Conservation (phyloP, 345 rosid species). For the Conringia planisiliqua region DNA sequence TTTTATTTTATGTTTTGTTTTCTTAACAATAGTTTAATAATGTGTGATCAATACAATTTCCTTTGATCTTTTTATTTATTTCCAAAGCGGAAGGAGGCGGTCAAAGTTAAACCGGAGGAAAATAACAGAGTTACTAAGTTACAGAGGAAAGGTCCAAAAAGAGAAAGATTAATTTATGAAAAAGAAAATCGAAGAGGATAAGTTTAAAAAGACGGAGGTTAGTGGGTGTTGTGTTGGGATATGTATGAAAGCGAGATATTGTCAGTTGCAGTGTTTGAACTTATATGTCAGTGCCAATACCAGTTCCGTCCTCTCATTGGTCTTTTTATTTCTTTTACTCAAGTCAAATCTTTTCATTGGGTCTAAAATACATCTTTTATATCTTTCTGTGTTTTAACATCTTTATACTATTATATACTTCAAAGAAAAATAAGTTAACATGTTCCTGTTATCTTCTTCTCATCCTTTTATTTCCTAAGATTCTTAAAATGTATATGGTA, state of each 20-base stretch:
- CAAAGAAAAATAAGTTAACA: neutral
- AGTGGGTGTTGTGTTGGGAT: constrained; percentile 28
- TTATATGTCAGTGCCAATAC: constrained; percentile 24
- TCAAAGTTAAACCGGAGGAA: constrained; percentile 14
- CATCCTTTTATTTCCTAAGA: neutral
- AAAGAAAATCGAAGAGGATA: constrained; percentile 6
- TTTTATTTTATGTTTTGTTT: neutral
- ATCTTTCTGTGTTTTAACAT: neutral
- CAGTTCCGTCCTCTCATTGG: constrained; percentile 11
- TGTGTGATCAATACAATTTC: neutral
- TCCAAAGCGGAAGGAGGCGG: constrained; percentile 3
- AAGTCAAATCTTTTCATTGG: neutral
- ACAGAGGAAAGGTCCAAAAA: constrained; percentile 25
- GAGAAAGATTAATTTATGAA: neutral
- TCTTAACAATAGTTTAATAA: neutral
- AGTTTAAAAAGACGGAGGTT: neutral
- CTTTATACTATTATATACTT: neutral
- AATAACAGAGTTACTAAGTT: constrained; percentile 22
- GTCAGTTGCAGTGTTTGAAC: constrained; percentile 28
- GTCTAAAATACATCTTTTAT: neutral
- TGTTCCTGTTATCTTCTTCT: neutral
- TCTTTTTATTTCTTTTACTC: neutral
- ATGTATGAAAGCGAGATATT: constrained; percentile 16
- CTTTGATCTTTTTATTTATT: neutral
- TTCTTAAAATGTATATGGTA: neutral